phyloP scores from a whole-genome alignment of 1,139 yeast genomes.

The Blastobotrys persicus region DNA sequence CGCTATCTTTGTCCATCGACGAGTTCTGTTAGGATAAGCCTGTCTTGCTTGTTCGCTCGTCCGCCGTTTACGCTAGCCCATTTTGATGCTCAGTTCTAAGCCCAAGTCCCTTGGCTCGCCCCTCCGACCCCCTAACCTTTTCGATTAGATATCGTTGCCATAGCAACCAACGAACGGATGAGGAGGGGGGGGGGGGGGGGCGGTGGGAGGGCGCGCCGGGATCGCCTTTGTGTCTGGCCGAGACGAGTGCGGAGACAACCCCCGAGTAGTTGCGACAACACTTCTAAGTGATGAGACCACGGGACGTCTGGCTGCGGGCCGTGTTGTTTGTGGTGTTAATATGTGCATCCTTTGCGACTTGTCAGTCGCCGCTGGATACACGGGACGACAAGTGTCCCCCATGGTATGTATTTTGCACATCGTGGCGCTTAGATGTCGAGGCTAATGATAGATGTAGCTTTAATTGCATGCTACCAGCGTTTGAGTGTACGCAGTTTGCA shows the following conservation, averaged over 20 bases:
- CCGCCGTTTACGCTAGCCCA: too few relatives aligned
- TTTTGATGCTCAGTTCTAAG: too few relatives aligned
- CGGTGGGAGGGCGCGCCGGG: background rate
- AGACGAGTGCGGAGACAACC: background rate
- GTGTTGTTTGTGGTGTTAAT: background rate
- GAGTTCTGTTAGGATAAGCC: too few relatives aligned
- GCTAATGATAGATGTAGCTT: constrained; percentile 46
- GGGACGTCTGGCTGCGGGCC: background rate
- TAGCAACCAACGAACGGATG: too few relatives aligned
- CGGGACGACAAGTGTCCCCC: constrained; percentile 32
- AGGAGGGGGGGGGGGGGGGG: too few relatives aligned
- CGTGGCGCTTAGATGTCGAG: background rate
- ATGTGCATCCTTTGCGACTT: background rate
- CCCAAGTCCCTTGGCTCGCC: too few relatives aligned
- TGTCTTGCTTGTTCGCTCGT: too few relatives aligned
- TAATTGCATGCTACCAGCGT: constrained; percentile 90
- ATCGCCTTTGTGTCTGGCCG: background rate
- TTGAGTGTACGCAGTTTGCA: constrained; percentile 87
- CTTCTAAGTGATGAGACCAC: background rate
- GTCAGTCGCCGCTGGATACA: background rate
- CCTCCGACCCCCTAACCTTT: too few relatives aligned
- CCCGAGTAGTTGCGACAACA: too few relatives aligned
- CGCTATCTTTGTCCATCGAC: too few relatives aligned
- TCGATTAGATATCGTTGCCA: background rate
- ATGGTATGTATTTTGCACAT: constrained; percentile 24